Conservation (phyloP, 208 protist species). For the Leptomonas seymouri region DNA sequence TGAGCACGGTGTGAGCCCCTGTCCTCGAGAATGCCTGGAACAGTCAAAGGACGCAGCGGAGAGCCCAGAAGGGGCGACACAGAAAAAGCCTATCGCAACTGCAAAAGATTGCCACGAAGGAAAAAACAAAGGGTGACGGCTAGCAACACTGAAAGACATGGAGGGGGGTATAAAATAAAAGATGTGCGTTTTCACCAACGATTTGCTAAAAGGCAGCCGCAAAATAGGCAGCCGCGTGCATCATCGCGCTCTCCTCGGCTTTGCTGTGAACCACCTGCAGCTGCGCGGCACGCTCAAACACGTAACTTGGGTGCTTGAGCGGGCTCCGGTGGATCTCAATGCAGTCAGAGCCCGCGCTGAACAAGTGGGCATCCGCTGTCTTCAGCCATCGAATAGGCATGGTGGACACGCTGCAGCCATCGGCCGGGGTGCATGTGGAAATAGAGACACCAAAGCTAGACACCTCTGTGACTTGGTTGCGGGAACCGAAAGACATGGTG, state of each 20-base stretch:
- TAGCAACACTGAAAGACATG: neutral
- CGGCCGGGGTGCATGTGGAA: constrained; percentile 2
- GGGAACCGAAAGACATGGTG: constrained; percentile 17
- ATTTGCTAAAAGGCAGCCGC: neutral
- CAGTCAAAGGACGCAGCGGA: too few species aligned
- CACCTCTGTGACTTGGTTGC: constrained; percentile 7
- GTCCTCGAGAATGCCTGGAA: too few species aligned
- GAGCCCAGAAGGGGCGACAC: too few species aligned
- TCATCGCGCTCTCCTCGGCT: constrained; percentile 11
- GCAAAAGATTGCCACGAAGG: too few species aligned
- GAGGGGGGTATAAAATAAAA: constrained; percentile 1
- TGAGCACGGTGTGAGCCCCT: too few species aligned
- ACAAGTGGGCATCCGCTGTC: neutral
- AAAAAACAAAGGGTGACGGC: too few species aligned
- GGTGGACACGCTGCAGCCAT: constrained; percentile 1
- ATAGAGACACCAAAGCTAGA: constrained; percentile 25
- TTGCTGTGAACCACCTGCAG: neutral
- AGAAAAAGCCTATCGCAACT: too few species aligned
- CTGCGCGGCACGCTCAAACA: constrained; percentile 26
- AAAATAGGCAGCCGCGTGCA: constrained; percentile 9
- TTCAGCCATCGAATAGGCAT: constrained; percentile 12
- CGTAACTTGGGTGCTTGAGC: neutral
- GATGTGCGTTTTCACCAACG: neutral
- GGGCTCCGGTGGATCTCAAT: neutral
- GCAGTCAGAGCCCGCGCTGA: neutral